Percentiles rank a stretch among this genome's conserved stretches.
phyloP scores from a whole-genome alignment of 1,284 basidiomycete species.

The Trichosporon ovoides region DNA sequence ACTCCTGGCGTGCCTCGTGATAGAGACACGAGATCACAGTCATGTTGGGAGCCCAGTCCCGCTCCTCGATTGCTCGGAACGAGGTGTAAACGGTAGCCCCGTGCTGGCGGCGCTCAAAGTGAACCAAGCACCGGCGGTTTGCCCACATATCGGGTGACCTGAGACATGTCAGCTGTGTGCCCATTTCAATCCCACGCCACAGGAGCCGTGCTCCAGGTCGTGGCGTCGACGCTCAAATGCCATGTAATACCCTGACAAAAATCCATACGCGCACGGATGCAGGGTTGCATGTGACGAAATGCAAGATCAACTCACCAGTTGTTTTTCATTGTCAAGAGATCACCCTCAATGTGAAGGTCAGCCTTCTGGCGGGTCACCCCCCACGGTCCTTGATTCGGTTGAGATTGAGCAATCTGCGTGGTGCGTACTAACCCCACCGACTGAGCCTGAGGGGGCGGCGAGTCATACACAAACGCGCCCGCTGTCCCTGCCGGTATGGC shows the following conservation, averaged over 20 bases:
- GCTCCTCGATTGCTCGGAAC: slow-evolving; percentile 51
- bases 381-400: slow-evolving; percentile 19
- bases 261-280: not conserved
- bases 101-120: slow-evolving; percentile 54
- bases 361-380: slow-evolving; percentile 34
- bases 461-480: slow-evolving; percentile 19
- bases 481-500: slow-evolving; percentile 8
- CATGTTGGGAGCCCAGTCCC: slow-evolving; percentile 49
- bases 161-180: not conserved
- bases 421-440: slow-evolving; percentile 41
- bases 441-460: slow-evolving; percentile 22
- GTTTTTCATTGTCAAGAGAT: slow-evolving; percentile 53
- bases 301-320: slow-evolving; percentile 51
- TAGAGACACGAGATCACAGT: slow-evolving; percentile 78
- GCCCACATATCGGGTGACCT: slow-evolving; percentile 53
- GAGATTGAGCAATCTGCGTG: slow-evolving; percentile 36
- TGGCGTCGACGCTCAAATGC: not conserved
- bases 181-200: slow-evolving; percentile 1
- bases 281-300: not conserved
- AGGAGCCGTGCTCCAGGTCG: not conserved
- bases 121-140: slow-evolving; percentile 52
- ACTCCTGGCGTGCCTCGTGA: slow-evolving; percentile 68
- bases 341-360: slow-evolving; percentile 48
- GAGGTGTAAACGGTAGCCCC: slow-evolving; percentile 52
- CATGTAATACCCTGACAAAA: not conserved